phyloP scores from a whole-genome alignment of 345 rosid species.

The Populus alba region DNA sequence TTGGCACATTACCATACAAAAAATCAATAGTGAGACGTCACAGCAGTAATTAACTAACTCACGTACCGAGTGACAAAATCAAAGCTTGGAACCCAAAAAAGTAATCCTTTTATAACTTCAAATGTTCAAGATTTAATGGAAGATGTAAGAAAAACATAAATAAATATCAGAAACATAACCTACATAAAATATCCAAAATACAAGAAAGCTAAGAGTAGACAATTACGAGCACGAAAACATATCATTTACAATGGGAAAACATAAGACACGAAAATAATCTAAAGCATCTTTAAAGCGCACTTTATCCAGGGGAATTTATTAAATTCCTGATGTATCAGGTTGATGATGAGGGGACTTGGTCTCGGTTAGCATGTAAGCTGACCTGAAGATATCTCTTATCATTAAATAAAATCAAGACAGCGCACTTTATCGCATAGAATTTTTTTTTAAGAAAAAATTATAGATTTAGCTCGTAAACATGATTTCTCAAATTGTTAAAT shows the following conservation, averaged over 20 bases:
- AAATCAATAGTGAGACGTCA: background rate
- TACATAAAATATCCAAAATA: background rate
- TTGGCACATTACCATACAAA: background rate
- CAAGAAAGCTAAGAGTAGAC: background rate
- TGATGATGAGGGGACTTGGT: too few species aligned
- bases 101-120: background rate
- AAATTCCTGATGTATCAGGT: too few species aligned
- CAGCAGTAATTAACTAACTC: background rate
- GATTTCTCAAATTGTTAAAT: background rate
- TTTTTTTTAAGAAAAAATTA: background rate
- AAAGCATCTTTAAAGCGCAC: background rate
- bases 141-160: background rate
- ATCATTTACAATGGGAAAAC: background rate
- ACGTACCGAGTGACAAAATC: background rate
- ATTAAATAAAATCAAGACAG: background rate
- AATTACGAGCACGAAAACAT: background rate
- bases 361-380: too few species aligned
- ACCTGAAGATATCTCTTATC: too few species aligned
- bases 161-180: background rate
- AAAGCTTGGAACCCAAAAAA: background rate
- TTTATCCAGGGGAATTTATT: too few species aligned
- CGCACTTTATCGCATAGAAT: background rate
- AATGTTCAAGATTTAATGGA: background rate
- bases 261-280: background rate
- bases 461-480: background rate